phyloP scores from a whole-genome alignment of 257 asterid genomes.

The Nicotiana obtusifolia region DNA sequence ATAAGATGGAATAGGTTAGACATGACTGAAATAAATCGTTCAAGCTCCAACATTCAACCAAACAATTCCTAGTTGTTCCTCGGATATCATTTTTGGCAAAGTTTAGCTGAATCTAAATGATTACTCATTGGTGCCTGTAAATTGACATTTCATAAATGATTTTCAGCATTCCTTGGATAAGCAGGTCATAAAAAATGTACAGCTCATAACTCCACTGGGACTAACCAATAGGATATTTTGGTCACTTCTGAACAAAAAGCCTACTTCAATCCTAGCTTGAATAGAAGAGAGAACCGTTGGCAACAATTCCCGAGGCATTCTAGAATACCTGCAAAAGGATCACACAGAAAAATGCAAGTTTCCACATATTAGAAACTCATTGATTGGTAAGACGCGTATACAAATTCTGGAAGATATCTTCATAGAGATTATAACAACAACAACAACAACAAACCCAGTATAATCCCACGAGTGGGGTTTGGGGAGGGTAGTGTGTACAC shows the following conservation, averaged over 20 bases:
- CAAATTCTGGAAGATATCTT: background rate
- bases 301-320: conserved; percentile 84
- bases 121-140: background rate
- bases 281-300: conserved; percentile 54
- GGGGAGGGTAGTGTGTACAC: too few species aligned
- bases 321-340: conserved; percentile 53
- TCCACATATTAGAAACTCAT: conserved; percentile 9
- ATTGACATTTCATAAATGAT: background rate
- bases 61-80: background rate
- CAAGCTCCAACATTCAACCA: background rate
- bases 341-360: conserved; percentile 15
- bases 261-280: conserved; percentile 58
- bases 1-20: background rate
- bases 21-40: background rate
- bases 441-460: too few species aligned
- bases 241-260: conserved; percentile 58
- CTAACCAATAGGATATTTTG: conserved; percentile 66
- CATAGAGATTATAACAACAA: background rate
- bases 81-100: background rate
- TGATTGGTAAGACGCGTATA: background rate
- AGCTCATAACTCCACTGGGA: conserved; percentile 4
- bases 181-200: background rate
- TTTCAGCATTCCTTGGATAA: background rate
- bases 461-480: too few species aligned
- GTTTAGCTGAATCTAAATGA: background rate